Evolutionary conservation across 805 yeast genomes (phyloP), one percentile per base, ranked within the genome.

Genomic region (Metschnikowia lachancei): DNA sequence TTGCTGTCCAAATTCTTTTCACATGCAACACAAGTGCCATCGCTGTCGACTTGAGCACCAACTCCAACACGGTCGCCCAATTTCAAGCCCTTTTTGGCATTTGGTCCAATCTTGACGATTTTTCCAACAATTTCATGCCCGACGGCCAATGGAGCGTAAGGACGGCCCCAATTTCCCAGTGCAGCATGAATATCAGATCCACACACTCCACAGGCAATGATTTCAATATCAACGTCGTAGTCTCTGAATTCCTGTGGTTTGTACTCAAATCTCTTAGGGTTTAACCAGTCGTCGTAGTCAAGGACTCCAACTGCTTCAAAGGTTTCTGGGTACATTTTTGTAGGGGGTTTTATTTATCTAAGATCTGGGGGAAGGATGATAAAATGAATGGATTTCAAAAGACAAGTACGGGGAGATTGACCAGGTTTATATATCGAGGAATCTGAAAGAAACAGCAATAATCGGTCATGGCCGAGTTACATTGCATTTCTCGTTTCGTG

Each of bases 21-120:
- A 33, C 57, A 54, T 3, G 54, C 53, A 19, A 43, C 35, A 29
- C 56, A 54, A 4, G 44, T 34, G 20, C 39, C 47, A 36, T 52
- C 56, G 18, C 53, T 45, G 42, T 54, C 57, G n/a, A 41, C 43
- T 59, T 79, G 82, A 20, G 94, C 92, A 56, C 95, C 95, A 41
- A 85, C 76, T 45, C 92, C 95, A 22, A 85, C 94, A 53, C 88
- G 73, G 54, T 87, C 83, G 45, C 95, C 95, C 16, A 83, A 62
- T 60, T 73, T 78, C 68, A 66, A 74, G 43, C 56, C 56, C 19
- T 46, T 19, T 30, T 48, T 54, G 34, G 55, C 58, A 14, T 54
- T 52, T 6, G 54, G 52, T 31, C 56, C 58, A 31, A 52, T 45
- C 34, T 46, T 54, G 28, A 54, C 55, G 14, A 54, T 47, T 32